phyloP scores from a whole-genome alignment of 2,329 filamentous ascomycete species.

The Sporothrix mexicana region DNA sequence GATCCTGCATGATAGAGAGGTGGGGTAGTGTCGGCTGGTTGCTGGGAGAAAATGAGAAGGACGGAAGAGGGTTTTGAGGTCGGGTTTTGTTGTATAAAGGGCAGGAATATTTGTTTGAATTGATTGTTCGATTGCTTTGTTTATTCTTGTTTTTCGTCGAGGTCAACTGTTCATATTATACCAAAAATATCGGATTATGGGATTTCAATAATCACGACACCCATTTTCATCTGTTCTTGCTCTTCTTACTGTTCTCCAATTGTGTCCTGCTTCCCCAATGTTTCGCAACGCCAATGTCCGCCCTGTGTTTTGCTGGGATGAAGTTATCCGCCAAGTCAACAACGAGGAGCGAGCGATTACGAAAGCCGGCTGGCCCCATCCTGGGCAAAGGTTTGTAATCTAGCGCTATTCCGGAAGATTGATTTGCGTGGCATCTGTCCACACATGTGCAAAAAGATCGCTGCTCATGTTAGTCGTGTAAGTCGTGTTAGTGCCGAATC shows the following conservation, averaged over 20 bases:
- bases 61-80: too few relatives aligned
- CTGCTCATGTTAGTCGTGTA: background rate
- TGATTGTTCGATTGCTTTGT: background rate
- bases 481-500: background rate
- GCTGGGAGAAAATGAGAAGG: too few relatives aligned
- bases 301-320: conserved; percentile 9
- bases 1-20: conserved; percentile 26
- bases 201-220: background rate
- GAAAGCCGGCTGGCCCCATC: background rate
- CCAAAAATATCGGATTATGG: background rate
- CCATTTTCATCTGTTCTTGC: background rate
- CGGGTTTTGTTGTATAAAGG: background rate
- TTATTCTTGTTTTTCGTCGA: background rate
- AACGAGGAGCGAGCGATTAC: background rate
- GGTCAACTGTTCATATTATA: background rate
- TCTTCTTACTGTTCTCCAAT: background rate
- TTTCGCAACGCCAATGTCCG: background rate
- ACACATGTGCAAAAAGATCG: background rate
- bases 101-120: too few relatives aligned
- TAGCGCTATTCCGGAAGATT: conserved; percentile 21
- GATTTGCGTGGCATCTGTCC: background rate
- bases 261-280: background rate
- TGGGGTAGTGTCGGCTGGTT: background rate
- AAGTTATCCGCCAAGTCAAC: conserved; percentile 21
- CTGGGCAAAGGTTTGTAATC: background rate